Percentiles rank a stretch among this genome's conserved stretches.
Conservation (phyloP, 108 stramenopile species). For the Skeletonema potamos region DNA sequence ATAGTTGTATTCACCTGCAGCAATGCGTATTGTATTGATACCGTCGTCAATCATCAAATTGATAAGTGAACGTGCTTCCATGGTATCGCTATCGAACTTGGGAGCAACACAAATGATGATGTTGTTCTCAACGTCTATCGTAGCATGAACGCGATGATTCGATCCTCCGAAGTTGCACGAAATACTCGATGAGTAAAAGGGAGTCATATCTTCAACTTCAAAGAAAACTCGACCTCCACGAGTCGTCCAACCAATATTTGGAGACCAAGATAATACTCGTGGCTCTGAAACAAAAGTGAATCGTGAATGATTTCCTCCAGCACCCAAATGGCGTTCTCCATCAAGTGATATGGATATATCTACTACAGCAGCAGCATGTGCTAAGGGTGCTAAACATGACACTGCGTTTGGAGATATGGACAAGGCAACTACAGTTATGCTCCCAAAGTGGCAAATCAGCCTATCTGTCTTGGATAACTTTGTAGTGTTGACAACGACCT, state of each 20-base stretch:
- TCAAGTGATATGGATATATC: conserved; percentile 36
- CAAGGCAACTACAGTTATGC: conserved; percentile 11
- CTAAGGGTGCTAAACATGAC: conserved; percentile 8
- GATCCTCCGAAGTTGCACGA: conserved; percentile 26
- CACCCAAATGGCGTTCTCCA: conserved; percentile 18
- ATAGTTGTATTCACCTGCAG: conserved; percentile 17
- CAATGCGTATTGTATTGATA: neutral
- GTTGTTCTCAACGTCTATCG: neutral
- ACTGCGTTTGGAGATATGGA: conserved; percentile 18
- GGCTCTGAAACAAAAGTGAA: conserved; percentile 30
- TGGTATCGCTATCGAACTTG: neutral
- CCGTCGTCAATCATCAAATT: conserved; percentile 16
- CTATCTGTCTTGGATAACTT: conserved; percentile 5
- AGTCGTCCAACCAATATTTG: conserved; percentile 32
- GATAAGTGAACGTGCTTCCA: conserved; percentile 16
- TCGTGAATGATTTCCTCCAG: neutral
- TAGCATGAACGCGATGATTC: conserved; percentile 2
- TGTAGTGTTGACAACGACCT: conserved; percentile 26
- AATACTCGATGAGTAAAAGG: conserved; percentile 8
- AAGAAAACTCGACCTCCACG: conserved; percentile 17
- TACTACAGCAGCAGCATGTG: neutral
- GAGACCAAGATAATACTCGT: conserved; percentile 9
- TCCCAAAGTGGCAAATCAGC: conserved; percentile 35
- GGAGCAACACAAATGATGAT: conserved; percentile 11
- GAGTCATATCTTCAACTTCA: conserved; percentile 12